These are phyloP conservation scores for Ceratocystis eucalypticola DNA, from an alignment of 2,329 filamentous ascomycete species.

Conservation along the genomic window DNA sequence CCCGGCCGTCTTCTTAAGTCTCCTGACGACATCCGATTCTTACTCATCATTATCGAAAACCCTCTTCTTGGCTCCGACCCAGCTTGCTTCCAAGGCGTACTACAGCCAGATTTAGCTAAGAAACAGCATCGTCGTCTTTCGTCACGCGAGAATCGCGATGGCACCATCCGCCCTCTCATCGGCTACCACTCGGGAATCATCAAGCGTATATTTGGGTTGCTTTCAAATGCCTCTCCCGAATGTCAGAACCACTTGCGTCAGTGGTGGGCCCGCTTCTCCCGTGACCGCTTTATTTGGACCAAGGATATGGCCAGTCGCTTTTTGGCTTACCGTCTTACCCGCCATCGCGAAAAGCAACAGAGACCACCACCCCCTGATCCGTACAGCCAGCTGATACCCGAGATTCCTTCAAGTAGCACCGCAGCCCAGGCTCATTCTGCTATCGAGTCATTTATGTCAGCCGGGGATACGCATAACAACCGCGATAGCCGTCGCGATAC, in stretches of 20 bases:
- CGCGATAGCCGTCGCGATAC: background rate
- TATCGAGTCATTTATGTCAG: conserved; percentile 10
- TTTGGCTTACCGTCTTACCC: conserved; percentile 63
- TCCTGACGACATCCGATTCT: conserved; percentile 59
- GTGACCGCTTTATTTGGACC: conserved; percentile 52
- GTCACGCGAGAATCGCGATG: conserved; percentile 7
- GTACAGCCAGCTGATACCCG: conserved; percentile 57
- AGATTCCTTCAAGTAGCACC: conserved; percentile 35
- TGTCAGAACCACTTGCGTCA: conserved; percentile 65
- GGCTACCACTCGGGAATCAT: conserved; percentile 71
- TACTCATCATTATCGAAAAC: conserved; percentile 67
- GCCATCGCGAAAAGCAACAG: conserved; percentile 54
- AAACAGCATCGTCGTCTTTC: conserved; percentile 10
- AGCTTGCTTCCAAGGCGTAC: conserved; percentile 30
- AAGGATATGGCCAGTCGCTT: conserved; percentile 70
- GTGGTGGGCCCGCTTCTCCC: conserved; percentile 63
- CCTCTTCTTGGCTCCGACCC: conserved; percentile 50
- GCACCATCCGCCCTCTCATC: conserved; percentile 13
- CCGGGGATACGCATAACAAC: background rate
- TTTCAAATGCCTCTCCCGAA: conserved; percentile 60
- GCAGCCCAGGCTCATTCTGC: conserved; percentile 4
- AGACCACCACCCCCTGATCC: conserved; percentile 45
- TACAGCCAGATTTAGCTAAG: conserved; percentile 23
- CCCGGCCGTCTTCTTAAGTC: conserved; percentile 56
- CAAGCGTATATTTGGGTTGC: conserved; percentile 67